These are phyloP conservation scores for Melanomma pulvis-pyrius DNA, from an alignment of 495 filamentous ascomycete species.

Conservation along the genomic window DNA sequence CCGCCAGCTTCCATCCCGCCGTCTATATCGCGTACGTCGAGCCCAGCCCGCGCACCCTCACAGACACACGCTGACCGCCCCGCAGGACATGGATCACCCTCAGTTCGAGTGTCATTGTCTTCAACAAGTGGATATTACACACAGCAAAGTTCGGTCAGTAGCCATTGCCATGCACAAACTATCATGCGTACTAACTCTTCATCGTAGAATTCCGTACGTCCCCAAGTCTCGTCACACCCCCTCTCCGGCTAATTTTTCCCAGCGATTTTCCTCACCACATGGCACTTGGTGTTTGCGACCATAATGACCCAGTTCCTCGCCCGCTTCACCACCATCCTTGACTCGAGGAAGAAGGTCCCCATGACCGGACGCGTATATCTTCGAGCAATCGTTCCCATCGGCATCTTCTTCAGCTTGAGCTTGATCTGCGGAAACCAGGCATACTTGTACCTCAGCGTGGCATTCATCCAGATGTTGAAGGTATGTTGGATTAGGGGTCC, in stretches of 20 bases:
- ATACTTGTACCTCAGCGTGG: slow-evolving; percentile 87
- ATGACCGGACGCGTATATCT: slow-evolving; percentile 93
- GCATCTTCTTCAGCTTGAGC: slow-evolving; percentile 88
- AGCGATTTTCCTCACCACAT: slow-evolving; percentile 83
- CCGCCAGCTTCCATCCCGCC: slow-evolving; percentile 73
- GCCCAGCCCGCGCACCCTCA: neutral
- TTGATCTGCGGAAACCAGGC: slow-evolving; percentile 94
- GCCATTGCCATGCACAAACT: neutral
- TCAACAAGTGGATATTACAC: slow-evolving; percentile 98
- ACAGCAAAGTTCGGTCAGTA: slow-evolving; percentile 81
- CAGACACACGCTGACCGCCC: slow-evolving; percentile 34
- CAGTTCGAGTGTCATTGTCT: slow-evolving; percentile 91
- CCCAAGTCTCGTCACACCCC: neutral
- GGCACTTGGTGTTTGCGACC: slow-evolving; percentile 87
- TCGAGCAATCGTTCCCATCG: slow-evolving; percentile 89
- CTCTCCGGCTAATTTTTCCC: slow-evolving; percentile 24
- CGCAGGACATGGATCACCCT: slow-evolving; percentile 84
- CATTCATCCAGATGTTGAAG: slow-evolving; percentile 99
- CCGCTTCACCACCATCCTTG: slow-evolving; percentile 79
- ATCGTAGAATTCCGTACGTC: slow-evolving; percentile 47
- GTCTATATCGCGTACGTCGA: slow-evolving; percentile 82
- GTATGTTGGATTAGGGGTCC: slow-evolving; percentile 45
- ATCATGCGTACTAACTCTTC: slow-evolving; percentile 8
- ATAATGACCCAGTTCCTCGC: slow-evolving; percentile 89
- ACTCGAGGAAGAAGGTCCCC: slow-evolving; percentile 86